A percentile compares a stretch with the other conserved stretches of the same genome.
Conservation (phyloP, 139 green algal genomes). For the Coelastrella sp. region DNA sequence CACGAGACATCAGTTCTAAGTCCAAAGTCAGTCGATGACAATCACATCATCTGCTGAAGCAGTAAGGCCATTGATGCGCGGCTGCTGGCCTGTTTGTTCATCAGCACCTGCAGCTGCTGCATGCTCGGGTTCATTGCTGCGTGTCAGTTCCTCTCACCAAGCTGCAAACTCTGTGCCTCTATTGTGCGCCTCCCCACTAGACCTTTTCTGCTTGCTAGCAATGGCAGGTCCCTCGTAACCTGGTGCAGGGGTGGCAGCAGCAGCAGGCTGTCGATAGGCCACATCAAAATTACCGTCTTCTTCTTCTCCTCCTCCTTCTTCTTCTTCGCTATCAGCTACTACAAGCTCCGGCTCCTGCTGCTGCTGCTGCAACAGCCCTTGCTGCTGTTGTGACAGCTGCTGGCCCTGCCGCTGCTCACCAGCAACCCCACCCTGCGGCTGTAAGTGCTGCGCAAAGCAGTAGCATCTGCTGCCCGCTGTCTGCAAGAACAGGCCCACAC, state of each 20-base stretch:
- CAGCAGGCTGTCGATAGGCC: background rate
- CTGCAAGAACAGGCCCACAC: background rate
- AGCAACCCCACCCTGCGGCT: background rate
- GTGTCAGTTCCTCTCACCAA: background rate
- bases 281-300: background rate
- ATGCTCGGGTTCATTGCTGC: background rate
- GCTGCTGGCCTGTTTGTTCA: background rate
- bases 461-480: constrained; percentile 12
- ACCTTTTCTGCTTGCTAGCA: background rate
- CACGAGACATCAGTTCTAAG: background rate
- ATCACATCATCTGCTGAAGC: background rate
- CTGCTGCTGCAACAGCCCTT: too few species aligned
- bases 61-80: background rate
- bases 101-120: background rate
- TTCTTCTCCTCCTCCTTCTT: background rate
- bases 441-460: background rate
- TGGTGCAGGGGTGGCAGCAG: background rate
- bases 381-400: background rate
- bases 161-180: background rate
- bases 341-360: background rate
- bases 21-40: background rate
- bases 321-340: background rate
- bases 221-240: background rate
- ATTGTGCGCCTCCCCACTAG: background rate
- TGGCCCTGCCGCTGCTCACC: background rate